Conservation (phyloP, 2,329 filamentous ascomycete species). For the Cytospora leucostoma region DNA sequence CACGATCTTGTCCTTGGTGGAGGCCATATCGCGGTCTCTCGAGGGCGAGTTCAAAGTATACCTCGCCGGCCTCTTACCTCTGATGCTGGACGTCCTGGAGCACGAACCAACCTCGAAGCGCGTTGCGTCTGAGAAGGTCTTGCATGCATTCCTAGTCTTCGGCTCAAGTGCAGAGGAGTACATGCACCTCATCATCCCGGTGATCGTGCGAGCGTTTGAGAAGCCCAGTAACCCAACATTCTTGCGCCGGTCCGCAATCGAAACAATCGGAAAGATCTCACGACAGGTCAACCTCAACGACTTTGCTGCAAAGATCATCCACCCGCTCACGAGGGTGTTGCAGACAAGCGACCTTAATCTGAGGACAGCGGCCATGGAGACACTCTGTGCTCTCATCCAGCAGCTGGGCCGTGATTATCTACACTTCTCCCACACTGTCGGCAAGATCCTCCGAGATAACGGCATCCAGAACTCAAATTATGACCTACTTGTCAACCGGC, state of each 20-base stretch:
- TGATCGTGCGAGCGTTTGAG: conserved; percentile 93
- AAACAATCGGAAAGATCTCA: conserved; percentile 91
- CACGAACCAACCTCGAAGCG: conserved; percentile 76
- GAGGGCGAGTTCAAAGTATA: conserved; percentile 99
- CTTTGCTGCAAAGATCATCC: conserved; percentile 94
- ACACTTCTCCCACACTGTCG: conserved; percentile 91
- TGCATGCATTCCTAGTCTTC: conserved; percentile 95
- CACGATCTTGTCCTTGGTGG: conserved; percentile 88
- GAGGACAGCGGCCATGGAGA: conserved; percentile 84
- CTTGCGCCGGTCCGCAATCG: conserved; percentile 85
- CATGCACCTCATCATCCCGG: conserved; percentile 97
- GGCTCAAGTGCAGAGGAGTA: conserved; percentile 96
- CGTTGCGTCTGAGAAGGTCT: conserved; percentile 82
- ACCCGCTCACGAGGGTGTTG: conserved; percentile 83
- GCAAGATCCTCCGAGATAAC: conserved; percentile 77
- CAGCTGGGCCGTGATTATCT: conserved; percentile 94
- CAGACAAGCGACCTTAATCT: conserved; percentile 71
- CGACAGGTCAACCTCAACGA: conserved; percentile 97
- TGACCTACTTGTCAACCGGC: conserved; percentile 84
- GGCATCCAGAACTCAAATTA: conserved; percentile 91
- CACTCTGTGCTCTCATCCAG: conserved; percentile 90
- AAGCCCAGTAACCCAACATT: conserved; percentile 78
- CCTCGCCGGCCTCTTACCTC: conserved; percentile 80
- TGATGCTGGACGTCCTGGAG: conserved; percentile 93
- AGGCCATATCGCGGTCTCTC: conserved; percentile 88